Evolutionary conservation across 352 stramenopile genomes (phyloP).

Genomic region (Aphanomyces cochlioides): DNA sequence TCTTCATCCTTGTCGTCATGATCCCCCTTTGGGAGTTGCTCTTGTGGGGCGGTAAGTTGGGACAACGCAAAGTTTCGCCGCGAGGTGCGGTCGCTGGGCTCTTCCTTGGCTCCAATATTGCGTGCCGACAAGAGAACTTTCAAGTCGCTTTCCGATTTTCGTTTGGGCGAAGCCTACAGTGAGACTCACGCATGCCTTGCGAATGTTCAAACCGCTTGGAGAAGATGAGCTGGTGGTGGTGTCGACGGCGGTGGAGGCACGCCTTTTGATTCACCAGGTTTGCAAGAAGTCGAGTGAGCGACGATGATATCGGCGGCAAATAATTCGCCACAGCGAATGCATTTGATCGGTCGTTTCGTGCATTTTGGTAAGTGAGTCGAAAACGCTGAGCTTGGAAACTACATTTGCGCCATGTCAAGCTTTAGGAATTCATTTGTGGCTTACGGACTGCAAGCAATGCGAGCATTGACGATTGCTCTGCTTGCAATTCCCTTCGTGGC

Average conservation of each 20-base stretch:
- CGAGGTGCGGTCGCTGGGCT: not conserved
- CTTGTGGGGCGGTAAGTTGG: conserved; percentile 17
- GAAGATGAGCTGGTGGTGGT: conserved; percentile 1
- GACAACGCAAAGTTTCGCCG: conserved; percentile 3
- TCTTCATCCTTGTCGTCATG: conserved; percentile 38
- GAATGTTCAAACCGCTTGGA: not conserved
- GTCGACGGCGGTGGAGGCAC: conserved; percentile 21
- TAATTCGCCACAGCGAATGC: conserved; percentile 72
- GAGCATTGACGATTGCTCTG: conserved; percentile 56
- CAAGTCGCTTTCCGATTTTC: conserved; percentile 18
- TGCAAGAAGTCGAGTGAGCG: conserved; percentile 66
- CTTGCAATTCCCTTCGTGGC: conserved; percentile 68
- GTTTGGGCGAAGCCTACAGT: conserved; percentile 4
- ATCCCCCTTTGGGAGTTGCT: conserved; percentile 28
- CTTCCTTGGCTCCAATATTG: conserved; percentile 34
- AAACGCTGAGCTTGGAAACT: conserved; percentile 56
- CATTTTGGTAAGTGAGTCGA: conserved; percentile 52
- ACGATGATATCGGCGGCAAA: conserved; percentile 72
- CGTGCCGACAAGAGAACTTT: conserved; percentile 41
- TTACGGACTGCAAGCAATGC: conserved; percentile 64
- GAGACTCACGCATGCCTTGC: too few species aligned
- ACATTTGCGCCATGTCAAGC: not conserved
- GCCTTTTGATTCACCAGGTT: conserved; percentile 28
- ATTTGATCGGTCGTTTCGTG: conserved; percentile 75
- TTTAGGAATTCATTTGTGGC: not conserved